These are phyloP conservation scores for Hibiscus tridactylites DNA, from an alignment of 345 rosid species.

Conservation along the genomic window DNA sequence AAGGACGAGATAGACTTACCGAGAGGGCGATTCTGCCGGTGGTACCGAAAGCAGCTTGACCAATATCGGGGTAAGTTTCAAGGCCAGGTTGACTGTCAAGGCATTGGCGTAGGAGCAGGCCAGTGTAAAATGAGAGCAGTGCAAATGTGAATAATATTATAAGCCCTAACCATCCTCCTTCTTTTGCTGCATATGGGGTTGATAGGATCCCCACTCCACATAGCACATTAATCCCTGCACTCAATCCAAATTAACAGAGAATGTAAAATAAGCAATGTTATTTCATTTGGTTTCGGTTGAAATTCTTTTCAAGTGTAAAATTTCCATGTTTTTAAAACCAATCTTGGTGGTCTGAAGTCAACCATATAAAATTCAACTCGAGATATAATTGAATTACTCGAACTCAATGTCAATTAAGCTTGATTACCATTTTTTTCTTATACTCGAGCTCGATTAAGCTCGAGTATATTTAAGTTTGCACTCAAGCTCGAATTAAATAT, in stretches of 20 bases:
- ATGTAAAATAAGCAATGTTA: not conserved
- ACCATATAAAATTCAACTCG: too few species aligned
- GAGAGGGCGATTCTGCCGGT: conserved; percentile 64
- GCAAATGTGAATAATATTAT: conserved; percentile 54
- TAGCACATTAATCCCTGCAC: conserved; percentile 76
- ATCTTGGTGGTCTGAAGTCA: too few species aligned
- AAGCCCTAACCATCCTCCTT: conserved; percentile 94
- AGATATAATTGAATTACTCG: too few species aligned
- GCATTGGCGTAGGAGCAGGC: conserved; percentile 70
- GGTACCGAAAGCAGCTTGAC: conserved; percentile 86
- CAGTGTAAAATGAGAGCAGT: conserved; percentile 78
- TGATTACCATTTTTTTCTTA: too few species aligned
- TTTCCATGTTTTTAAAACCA: too few species aligned
- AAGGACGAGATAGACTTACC: conserved; percentile 26
- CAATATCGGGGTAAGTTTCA: conserved; percentile 91
- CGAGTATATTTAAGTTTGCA: too few species aligned
- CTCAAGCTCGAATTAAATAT: too few species aligned
- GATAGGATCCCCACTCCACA: conserved; percentile 97
- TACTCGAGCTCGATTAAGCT: too few species aligned
- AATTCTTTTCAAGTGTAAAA: too few species aligned
- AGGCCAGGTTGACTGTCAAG: conserved; percentile 81
- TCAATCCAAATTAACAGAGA: not conserved
- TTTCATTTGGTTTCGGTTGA: too few species aligned
- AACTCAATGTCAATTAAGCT: too few species aligned
- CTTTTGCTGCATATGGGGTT: conserved; percentile 83